Percentiles rank a stretch among this genome's conserved stretches.
phyloP scores from a whole-genome alignment of 371 early-diverging fungal species.

The Homolaphlyctis polyrhiza region DNA sequence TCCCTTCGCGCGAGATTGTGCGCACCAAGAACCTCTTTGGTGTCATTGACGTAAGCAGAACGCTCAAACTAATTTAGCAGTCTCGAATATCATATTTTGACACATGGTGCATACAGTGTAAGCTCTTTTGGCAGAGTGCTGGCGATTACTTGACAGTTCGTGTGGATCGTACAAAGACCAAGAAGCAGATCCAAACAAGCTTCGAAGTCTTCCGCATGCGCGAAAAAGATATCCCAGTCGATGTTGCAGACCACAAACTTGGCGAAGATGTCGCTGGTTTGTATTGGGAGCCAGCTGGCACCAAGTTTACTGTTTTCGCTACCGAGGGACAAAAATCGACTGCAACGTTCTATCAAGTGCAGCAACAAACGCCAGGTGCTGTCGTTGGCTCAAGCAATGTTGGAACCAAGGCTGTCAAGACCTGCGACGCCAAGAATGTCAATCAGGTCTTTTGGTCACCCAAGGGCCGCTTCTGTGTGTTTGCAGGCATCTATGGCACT shows the following conservation, averaged over 20 bases:
- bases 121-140: conserved; percentile 86
- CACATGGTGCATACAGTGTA: conserved; percentile 50
- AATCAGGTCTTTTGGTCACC: conserved; percentile 93
- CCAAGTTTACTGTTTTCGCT: conserved; percentile 81
- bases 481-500: conserved; percentile 80
- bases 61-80: neutral
- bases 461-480: conserved; percentile 86
- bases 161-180: conserved; percentile 91
- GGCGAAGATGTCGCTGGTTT: conserved; percentile 62
- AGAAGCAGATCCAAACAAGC: conserved; percentile 83
- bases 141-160: conserved; percentile 89
- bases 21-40: conserved; percentile 97
- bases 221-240: conserved; percentile 92
- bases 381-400: conserved; percentile 9
- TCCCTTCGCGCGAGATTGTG: conserved; percentile 79
- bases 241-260: conserved; percentile 76
- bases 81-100: neutral
- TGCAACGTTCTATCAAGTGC: conserved; percentile 79
- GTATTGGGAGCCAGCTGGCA: conserved; percentile 93
- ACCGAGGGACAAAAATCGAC: conserved; percentile 72
- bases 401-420: conserved; percentile 34
- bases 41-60: conserved; percentile 68
- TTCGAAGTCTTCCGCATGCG: conserved; percentile 90
- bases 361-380: neutral
- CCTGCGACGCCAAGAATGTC: conserved; percentile 58